These are phyloP conservation scores for Neofusicoccum sp. DNA, from an alignment of 2,329 filamentous ascomycete genomes.

Conservation along the genomic window DNA sequence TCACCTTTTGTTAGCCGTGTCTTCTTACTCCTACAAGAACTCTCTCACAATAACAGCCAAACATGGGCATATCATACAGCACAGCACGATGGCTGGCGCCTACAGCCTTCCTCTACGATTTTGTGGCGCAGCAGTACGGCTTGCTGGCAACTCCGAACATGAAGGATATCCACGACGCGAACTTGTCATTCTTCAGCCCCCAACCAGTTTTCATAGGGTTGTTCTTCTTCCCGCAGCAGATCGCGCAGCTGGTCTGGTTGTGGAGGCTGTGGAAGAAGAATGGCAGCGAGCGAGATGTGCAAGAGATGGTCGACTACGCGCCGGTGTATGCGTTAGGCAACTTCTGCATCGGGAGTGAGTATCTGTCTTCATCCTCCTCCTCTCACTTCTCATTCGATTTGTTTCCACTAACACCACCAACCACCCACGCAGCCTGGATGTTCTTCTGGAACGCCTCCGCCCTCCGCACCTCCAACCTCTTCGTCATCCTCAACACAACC, in stretches of 20 bases:
- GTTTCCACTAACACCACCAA: slow-evolving; percentile 27
- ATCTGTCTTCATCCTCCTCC: too few relatives aligned
- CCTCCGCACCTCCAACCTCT: slow-evolving; percentile 56
- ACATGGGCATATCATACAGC: slow-evolving; percentile 57
- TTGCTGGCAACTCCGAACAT: slow-evolving; percentile 60
- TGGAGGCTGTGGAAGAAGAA: slow-evolving; percentile 58
- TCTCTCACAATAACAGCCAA: too few relatives aligned
- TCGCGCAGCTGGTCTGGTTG: slow-evolving; percentile 61
- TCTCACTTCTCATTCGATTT: background rate
- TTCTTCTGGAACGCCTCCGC: slow-evolving; percentile 61
- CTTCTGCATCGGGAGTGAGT: slow-evolving; percentile 60
- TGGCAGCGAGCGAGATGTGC: slow-evolving; percentile 47
- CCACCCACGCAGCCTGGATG: slow-evolving; percentile 53
- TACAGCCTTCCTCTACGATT: slow-evolving; percentile 58
- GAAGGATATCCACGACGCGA: slow-evolving; percentile 61
- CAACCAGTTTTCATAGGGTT: slow-evolving; percentile 61
- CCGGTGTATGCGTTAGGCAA: slow-evolving; percentile 61
- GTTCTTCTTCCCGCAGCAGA: slow-evolving; percentile 65
- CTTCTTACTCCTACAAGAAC: too few relatives aligned
- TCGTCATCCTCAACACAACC: slow-evolving; percentile 59
- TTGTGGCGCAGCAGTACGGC: slow-evolving; percentile 62
- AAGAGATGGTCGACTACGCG: slow-evolving; percentile 56
- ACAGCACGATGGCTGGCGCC: slow-evolving; percentile 59
- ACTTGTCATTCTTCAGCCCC: slow-evolving; percentile 62
- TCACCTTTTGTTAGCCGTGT: too few relatives aligned